Conservation (phyloP, 2,329 filamentous ascomycete species). For the Alternaria sp. region DNA sequence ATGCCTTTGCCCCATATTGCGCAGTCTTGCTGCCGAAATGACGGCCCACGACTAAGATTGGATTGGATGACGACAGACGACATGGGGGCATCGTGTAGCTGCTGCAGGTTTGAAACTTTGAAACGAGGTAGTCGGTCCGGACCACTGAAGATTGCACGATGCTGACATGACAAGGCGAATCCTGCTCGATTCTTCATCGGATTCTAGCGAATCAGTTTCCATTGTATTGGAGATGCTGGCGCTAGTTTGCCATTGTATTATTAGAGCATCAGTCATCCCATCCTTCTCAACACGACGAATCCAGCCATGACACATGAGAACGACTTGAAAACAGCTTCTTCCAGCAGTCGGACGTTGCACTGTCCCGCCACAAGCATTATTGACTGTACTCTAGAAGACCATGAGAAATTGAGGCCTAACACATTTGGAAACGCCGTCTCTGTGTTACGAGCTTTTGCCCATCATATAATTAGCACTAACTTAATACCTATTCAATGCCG, state of each 20-base stretch:
- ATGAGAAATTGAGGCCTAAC: not conserved
- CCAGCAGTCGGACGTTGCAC: not conserved
- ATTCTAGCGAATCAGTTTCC: not conserved
- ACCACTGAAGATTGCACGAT: not conserved
- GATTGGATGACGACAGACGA: not conserved
- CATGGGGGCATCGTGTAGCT: conserved; percentile 4
- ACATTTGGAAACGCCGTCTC: conserved; percentile 3
- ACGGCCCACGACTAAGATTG: conserved; percentile 9
- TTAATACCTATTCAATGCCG: not conserved
- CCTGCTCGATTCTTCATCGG: not conserved
- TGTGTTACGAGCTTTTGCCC: conserved; percentile 4
- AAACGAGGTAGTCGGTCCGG: conserved; percentile 7
- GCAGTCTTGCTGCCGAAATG: conserved; percentile 4
- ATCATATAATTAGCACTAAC: conserved; percentile 6
- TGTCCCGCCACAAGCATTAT: not conserved
- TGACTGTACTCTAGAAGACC: not conserved
- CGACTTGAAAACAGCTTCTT: not conserved
- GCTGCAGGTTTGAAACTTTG: not conserved
- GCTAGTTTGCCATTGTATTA: conserved; percentile 5
- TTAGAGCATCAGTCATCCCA: conserved; percentile 5
- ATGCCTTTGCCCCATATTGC: conserved; percentile 2
- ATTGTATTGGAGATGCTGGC: not conserved
- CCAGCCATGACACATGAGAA: not conserved
- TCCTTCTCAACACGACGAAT: conserved; percentile 1
- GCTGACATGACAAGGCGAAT: not conserved